A percentile compares a stretch with the other conserved stretches of the same genome.
These are phyloP conservation scores for Diatrype stigma DNA, from an alignment of 2,329 filamentous ascomycete species.

Conservation along the genomic window DNA sequence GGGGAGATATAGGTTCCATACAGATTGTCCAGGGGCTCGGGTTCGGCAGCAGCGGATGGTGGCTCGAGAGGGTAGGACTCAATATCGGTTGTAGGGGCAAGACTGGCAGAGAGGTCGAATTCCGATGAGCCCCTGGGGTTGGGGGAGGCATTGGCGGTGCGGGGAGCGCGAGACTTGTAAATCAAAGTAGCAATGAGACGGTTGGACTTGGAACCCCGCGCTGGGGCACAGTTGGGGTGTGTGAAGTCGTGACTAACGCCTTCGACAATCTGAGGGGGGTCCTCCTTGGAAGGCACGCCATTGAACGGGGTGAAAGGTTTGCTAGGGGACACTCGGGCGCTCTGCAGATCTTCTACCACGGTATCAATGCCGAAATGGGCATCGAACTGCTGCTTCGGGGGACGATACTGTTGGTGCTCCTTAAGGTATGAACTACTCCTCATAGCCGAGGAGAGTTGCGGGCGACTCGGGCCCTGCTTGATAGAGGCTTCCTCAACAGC, in stretches of 20 bases:
- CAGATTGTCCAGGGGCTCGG: slow-evolving; percentile 59
- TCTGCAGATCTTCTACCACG: slow-evolving; percentile 53
- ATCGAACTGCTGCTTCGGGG: slow-evolving; percentile 48
- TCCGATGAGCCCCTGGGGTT: slow-evolving; percentile 34
- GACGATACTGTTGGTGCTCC: slow-evolving; percentile 61
- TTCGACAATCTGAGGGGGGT: slow-evolving; percentile 57
- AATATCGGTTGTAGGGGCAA: slow-evolving; percentile 55
- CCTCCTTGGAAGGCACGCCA: slow-evolving; percentile 55
- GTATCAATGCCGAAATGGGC: slow-evolving; percentile 60
- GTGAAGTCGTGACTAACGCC: slow-evolving; percentile 59
- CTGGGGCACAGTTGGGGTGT: slow-evolving; percentile 58
- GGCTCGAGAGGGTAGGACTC: slow-evolving; percentile 59
- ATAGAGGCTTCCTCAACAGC: slow-evolving; percentile 22
- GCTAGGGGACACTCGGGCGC: slow-evolving; percentile 33
- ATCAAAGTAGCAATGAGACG: slow-evolving; percentile 60
- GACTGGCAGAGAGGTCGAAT: slow-evolving; percentile 45
- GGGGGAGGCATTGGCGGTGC: slow-evolving; percentile 26
- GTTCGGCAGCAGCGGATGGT: slow-evolving; percentile 43
- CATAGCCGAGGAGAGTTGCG: slow-evolving; percentile 46
- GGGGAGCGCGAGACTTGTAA: slow-evolving; percentile 45
- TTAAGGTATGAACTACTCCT: slow-evolving; percentile 59
- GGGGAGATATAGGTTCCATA: slow-evolving; percentile 64
- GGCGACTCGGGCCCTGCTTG: slow-evolving; percentile 32
- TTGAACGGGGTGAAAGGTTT: slow-evolving; percentile 49
- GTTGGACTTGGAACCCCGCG: slow-evolving; percentile 42